phyloP scores from a whole-genome alignment of 2,329 filamentous ascomycete species.

The Fusarium robinianum region DNA sequence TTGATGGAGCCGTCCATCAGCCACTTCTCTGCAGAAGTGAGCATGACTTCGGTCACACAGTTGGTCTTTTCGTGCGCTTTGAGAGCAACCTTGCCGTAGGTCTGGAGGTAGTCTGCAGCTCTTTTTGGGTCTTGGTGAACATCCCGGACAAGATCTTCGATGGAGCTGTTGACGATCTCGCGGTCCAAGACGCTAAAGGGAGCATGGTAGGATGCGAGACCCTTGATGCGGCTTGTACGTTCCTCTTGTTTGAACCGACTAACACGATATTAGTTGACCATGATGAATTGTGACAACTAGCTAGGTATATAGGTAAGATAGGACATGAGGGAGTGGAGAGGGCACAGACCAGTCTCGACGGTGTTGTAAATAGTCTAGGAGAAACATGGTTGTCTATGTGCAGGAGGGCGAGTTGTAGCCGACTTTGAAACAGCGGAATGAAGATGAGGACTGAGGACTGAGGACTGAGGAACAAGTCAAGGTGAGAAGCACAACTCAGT shows the following conservation, averaged over 20 bases:
- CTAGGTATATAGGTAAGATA: no score
- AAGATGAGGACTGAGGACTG: no score
- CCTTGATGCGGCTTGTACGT: constrained; percentile 69
- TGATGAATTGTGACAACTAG: background rate
- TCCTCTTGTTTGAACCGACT: constrained; percentile 82
- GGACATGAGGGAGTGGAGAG: background rate
- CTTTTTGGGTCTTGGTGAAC: constrained; percentile 71
- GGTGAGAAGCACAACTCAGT: no score
- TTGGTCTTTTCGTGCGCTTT: constrained; percentile 87
- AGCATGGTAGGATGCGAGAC: constrained; percentile 67
- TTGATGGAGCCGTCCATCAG: constrained; percentile 62
- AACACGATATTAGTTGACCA: constrained; percentile 36
- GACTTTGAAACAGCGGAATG: no score
- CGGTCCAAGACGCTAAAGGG: constrained; percentile 68
- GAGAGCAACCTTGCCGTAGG: constrained; percentile 85
- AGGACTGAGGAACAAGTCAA: no score
- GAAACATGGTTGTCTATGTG: constrained; percentile 49
- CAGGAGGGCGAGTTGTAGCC: no score
- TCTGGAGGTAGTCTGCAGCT: constrained; percentile 74
- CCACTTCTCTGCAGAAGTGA: constrained; percentile 79
- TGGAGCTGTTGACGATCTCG: constrained; percentile 71
- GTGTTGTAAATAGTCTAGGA: constrained; percentile 69
- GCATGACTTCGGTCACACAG: constrained; percentile 84
- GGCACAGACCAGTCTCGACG: constrained; percentile 65
- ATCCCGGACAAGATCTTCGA: constrained; percentile 76